phyloP scores from a whole-genome alignment of 75 land plant genomes.

The Adiantum capillusveneris region DNA sequence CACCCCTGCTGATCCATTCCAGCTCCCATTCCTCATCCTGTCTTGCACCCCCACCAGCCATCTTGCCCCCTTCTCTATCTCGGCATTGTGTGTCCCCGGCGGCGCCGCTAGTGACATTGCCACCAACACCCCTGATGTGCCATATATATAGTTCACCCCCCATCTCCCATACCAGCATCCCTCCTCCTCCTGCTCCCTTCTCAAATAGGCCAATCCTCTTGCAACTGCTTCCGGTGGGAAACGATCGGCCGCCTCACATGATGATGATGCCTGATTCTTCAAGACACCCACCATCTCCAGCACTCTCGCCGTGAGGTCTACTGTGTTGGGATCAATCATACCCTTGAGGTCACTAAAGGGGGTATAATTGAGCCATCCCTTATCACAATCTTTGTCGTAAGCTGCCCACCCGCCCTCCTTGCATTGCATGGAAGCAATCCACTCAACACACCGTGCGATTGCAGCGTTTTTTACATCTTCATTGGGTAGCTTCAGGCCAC shows the following conservation, averaged over 20 bases:
- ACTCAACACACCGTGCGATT: not conserved
- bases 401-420: conserved; percentile 7
- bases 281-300: conserved; percentile 1
- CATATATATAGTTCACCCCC: conserved; percentile 12
- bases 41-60: not conserved
- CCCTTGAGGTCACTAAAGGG: too few species aligned
- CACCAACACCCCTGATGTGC: conserved; percentile 3
- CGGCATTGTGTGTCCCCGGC: not conserved
- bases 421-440: conserved; percentile 7
- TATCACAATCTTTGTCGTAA: too few species aligned
- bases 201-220: not conserved
- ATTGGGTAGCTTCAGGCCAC: not conserved
- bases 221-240: not conserved
- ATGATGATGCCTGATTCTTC: too few species aligned
- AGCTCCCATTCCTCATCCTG: too few species aligned
- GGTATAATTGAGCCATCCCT: too few species aligned
- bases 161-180: conserved; percentile 12
- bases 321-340: too few species aligned
- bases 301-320: conserved; percentile 4
- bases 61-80: not conserved
- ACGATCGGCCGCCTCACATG: not conserved
- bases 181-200: conserved; percentile 5
- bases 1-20: too few species aligned
- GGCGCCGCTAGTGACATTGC: not conserved
- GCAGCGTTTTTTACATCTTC: not conserved